Percentiles rank a stretch among this genome's conserved stretches.
Conservation (phyloP, 768 basidiomycete species). For the Agaricus subrufescens region DNA sequence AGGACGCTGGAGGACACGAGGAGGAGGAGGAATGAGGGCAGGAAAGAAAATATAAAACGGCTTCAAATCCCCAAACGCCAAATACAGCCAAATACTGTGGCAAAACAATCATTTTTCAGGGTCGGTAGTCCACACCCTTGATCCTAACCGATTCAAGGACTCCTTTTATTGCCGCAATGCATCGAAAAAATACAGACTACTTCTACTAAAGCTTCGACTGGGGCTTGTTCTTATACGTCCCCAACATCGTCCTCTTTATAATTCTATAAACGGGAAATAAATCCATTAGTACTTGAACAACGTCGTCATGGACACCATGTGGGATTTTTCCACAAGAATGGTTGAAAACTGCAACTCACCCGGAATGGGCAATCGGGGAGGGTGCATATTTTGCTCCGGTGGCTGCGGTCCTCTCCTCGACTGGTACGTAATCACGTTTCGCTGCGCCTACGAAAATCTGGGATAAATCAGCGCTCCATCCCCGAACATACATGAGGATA, state of each 20-base stretch:
- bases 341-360: slow-evolving; percentile 43
- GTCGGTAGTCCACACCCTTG: neutral
- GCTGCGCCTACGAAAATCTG: slow-evolving; percentile 77
- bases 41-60: slow-evolving; percentile 18
- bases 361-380: slow-evolving; percentile 63
- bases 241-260: slow-evolving; percentile 62
- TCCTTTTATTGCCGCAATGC: no score
- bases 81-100: slow-evolving; percentile 8
- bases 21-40: slow-evolving; percentile 18
- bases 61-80: neutral
- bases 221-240: slow-evolving; percentile 52
- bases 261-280: slow-evolving; percentile 35
- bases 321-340: neutral
- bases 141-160: neutral
- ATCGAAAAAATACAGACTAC: slow-evolving; percentile 3
- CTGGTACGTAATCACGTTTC: slow-evolving; percentile 69
- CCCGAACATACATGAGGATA: slow-evolving; percentile 3
- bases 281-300: neutral
- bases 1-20: slow-evolving; percentile 20
- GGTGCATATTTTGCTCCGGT: slow-evolving; percentile 57
- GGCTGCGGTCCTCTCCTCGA: slow-evolving; percentile 54
- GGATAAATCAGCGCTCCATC: neutral
- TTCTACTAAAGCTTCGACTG: slow-evolving; percentile 35
- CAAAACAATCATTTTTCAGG: slow-evolving; percentile 6
- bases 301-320: slow-evolving; percentile 35